Conservation (phyloP, 192 early-diverging fungal genomes). For the Dissophora ornata region DNA sequence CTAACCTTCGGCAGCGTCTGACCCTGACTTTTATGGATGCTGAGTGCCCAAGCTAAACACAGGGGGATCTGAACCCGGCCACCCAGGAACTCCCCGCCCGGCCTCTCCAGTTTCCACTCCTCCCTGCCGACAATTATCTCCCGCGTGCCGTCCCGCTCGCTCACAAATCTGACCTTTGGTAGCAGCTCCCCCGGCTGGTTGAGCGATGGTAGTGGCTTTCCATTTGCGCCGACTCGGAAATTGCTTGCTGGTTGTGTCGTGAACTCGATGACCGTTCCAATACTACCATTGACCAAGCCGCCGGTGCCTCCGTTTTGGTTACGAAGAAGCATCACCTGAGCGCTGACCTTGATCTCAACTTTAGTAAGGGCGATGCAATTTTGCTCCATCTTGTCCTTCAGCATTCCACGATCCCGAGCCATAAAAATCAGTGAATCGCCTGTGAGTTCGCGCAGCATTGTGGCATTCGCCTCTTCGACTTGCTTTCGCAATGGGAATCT, state of each 20-base stretch:
- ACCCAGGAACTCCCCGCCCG: slow-evolving; percentile 4
- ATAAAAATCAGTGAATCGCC: slow-evolving; percentile 58
- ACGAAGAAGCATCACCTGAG: slow-evolving; percentile 90
- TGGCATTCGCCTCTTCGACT: slow-evolving; percentile 78
- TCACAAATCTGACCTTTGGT: slow-evolving; percentile 23
- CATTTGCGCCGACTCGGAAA: background rate
- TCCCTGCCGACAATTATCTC: slow-evolving; percentile 36
- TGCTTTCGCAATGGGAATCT: slow-evolving; percentile 51
- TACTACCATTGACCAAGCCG: slow-evolving; percentile 82
- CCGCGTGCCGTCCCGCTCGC: background rate
- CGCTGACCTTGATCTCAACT: slow-evolving; percentile 77
- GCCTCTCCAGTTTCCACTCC: slow-evolving; percentile 41
- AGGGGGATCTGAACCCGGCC: slow-evolving; percentile 69
- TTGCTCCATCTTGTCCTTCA: slow-evolving; percentile 51
- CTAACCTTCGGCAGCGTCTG: slow-evolving; percentile 81
- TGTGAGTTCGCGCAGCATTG: slow-evolving; percentile 63
- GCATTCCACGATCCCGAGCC: slow-evolving; percentile 56
- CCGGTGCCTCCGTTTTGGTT: slow-evolving; percentile 57
- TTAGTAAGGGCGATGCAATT: slow-evolving; percentile 69
- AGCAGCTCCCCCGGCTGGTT: slow-evolving; percentile 25
- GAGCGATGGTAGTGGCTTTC: slow-evolving; percentile 6
- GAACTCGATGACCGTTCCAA: slow-evolving; percentile 71
- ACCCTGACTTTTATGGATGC: slow-evolving; percentile 90
- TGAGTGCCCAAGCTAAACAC: slow-evolving; percentile 85
- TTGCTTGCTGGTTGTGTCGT: slow-evolving; percentile 16